These are phyloP conservation scores for Scheffersomyces ergatensis DNA, from an alignment of 805 yeast species.

Conservation along the genomic window DNA sequence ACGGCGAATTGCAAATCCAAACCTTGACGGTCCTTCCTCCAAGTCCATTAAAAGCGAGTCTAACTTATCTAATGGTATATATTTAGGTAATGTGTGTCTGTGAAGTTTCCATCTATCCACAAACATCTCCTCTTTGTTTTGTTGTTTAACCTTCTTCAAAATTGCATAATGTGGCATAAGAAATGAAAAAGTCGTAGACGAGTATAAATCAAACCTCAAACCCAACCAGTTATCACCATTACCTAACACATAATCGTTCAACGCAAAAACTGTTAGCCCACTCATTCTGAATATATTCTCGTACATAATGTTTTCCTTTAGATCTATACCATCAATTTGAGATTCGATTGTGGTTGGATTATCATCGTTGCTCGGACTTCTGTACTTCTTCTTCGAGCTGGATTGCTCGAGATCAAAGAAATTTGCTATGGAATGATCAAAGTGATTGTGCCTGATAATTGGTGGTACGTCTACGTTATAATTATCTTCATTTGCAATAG, in stretches of 20 bases:
- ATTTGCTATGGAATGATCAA: conserved; percentile 26
- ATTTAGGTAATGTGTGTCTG: conserved; percentile 36
- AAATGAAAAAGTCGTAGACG: conserved; percentile 20
- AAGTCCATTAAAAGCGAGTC: conserved; percentile 7
- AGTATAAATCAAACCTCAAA: conserved; percentile 47
- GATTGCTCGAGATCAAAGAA: conserved; percentile 13
- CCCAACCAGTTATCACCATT: conserved; percentile 38
- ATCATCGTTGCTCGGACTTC: conserved; percentile 6
- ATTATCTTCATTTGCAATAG: background rate
- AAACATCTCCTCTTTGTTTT: conserved; percentile 5
- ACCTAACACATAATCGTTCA: conserved; percentile 33
- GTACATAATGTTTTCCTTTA: conserved; percentile 31
- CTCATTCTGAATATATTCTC: conserved; percentile 49
- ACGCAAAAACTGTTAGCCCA: conserved; percentile 52
- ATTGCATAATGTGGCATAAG: conserved; percentile 49
- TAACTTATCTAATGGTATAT: conserved; percentile 21
- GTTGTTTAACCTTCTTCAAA: conserved; percentile 15
- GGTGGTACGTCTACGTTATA: conserved; percentile 11
- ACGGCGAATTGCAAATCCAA: conserved; percentile 20
- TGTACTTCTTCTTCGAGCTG: background rate
- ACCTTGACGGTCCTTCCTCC: conserved; percentile 13
- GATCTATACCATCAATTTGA: conserved; percentile 6
- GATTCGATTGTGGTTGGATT: background rate
- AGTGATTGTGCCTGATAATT: conserved; percentile 23
- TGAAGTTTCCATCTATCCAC: conserved; percentile 25